Evolutionary conservation across 2,329 filamentous ascomycete species (phyloP), one percentile per base, ranked within the genome.

Genomic region (Paramyrothecium roridum): DNA sequence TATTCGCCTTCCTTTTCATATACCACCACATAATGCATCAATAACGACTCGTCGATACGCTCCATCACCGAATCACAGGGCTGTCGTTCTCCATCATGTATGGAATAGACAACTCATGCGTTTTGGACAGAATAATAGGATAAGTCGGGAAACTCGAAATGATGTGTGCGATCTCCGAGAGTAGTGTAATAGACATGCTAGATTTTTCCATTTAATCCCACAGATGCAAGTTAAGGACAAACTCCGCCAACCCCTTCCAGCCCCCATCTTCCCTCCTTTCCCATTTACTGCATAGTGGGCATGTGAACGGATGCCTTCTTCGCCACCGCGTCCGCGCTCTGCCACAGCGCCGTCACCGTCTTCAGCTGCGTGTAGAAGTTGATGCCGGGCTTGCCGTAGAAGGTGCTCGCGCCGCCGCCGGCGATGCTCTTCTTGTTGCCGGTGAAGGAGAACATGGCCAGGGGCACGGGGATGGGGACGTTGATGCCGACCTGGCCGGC

Each of bases 341-440:
- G 85, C 95, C 95, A 99, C 70, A 96, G 76, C 62, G 91, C 88
- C 53, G 95, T 99, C 50, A 99, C 95, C 3, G 95, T 99, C 89
- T 99, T 98, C 69, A 90, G 84, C 77, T 98, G 95, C 3, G 95
- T 99, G 75, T 96, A 98, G 71, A 99, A 99, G 70, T 90, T 87
- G 70, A 99, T 76, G 22, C 93, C 95, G 1, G 92, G 91, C 74
- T 90, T 89, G 62, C 95, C 95, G 75, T 99, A 99, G 72, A 99
- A 98, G 17, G 92, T 96, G 76, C 85, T 96, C 40, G 90, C 89
- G 58, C 95, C 93, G 52, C 93, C 93, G 54, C 93, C 95, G 1
- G 95, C 95, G 55, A 98, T 81, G 67, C 87, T 91, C 82, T 89
- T 93, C 87, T 99, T 93, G 79, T 89, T 89, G 48, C 85, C 86